Base-by-base conservation (phyloP, 768 basidiomycete genomes). In the Boletus rex-veris region DNA sequence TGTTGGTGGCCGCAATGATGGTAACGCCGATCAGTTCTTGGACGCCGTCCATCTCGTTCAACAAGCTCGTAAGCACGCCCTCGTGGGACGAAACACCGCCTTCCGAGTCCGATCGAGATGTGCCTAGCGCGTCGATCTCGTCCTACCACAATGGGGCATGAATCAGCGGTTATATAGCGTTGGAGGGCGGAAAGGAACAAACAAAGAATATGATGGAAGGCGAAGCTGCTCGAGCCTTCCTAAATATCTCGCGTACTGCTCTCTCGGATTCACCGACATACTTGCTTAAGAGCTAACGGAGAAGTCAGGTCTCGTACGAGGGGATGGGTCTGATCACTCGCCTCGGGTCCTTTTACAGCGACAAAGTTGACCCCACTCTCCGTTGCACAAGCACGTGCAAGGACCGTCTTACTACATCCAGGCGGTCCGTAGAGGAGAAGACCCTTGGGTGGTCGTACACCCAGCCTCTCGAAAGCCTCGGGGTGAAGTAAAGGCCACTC, bases 31-130 rank as follows among this genome's bases (percentile, higher is more conserved):
- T 76, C 18, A 98, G 77, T 71, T 96, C 93, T 71, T 98, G 92
- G 1, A 98, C 90, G 18, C 97, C 97, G 65, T 98, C 97, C 93
- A 98, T 98, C 67, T 99, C 97, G 65, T 96, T 98, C 52, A 99
- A 69, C 12, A 99, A 76, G 55, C 86, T 96, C 2, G 95, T 95
- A 8, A 99, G 78, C 12, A 98, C 92, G 8, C 97, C 94, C 60
- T 92, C 88, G 61, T 93, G 88, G 0, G 84, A 77, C 0, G 80
- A 78, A 1, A 75, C 71, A 6, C 74, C 69, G 39, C 84, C 84
- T 3, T 74, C 80, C 7, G 65, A 68, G 42, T 83, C 81, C 0
- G 74, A 76, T 31, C 97, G 82, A 1, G 92, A 85, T 1, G 84
- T 83, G 3, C 90, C 95, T 1, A 99, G 79, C 0, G 95, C 94